Percentiles rank a stretch among this genome's conserved stretches.
Evolutionary conservation across 345 rosid genomes (phyloP).

Genomic region (Toxicodendron radicans): DNA sequence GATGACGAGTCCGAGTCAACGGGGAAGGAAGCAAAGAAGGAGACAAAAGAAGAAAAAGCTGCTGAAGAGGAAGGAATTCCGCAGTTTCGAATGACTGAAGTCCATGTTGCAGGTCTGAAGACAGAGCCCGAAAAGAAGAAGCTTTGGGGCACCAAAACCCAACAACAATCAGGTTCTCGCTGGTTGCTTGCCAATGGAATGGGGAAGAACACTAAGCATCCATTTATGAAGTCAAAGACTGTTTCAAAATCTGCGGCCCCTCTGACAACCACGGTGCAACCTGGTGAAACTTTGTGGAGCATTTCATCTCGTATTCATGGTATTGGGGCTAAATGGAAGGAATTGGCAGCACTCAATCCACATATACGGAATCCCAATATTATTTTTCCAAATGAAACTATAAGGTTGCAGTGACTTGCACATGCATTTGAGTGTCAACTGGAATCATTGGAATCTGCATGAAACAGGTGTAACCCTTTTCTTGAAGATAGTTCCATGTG

Average conservation of each 20-base stretch:
- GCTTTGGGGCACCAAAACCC: constrained; percentile 63
- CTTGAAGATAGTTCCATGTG: background rate
- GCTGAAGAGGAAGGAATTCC: constrained; percentile 55
- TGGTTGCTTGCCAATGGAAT: constrained; percentile 93
- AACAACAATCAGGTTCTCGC: constrained; percentile 90
- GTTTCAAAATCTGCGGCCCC: constrained; percentile 39
- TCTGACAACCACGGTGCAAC: constrained; percentile 43
- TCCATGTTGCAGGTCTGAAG: constrained; percentile 81
- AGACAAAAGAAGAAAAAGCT: constrained; percentile 42
- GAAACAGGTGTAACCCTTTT: background rate
- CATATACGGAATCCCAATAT: constrained; percentile 63
- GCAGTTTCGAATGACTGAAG: constrained; percentile 71
- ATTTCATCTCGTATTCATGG: constrained; percentile 63
- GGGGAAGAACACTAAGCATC: constrained; percentile 80
- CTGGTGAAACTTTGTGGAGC: constrained; percentile 83
- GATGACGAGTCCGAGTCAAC: constrained; percentile 43
- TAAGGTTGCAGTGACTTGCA: constrained; percentile 31
- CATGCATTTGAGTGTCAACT: background rate
- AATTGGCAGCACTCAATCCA: constrained; percentile 44
- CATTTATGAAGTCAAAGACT: constrained; percentile 53
- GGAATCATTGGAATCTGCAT: background rate
- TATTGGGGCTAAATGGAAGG: constrained; percentile 66
- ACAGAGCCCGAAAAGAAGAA: constrained; percentile 65
- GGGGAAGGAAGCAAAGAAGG: constrained; percentile 28
- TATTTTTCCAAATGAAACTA: constrained; percentile 39